Evolutionary conservation across 768 basidiomycete species (phyloP).

Genomic region (Russula brevipes): DNA sequence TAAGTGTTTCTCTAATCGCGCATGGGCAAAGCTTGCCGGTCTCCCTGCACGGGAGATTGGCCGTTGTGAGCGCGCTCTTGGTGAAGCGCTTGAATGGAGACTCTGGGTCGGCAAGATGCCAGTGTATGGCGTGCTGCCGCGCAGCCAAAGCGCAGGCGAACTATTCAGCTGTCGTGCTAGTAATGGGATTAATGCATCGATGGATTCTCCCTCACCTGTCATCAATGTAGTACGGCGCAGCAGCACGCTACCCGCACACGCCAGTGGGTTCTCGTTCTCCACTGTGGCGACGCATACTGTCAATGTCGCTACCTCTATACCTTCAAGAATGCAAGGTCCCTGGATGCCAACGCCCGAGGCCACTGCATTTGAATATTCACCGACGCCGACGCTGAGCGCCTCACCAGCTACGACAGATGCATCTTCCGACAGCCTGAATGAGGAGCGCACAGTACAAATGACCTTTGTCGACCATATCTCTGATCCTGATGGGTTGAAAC

Average conservation of each 20-base stretch:
- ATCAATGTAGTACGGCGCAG: conserved; percentile 7
- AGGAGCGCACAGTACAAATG: conserved; percentile 26
- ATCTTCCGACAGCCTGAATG: conserved; percentile 23
- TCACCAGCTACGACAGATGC: conserved; percentile 23
- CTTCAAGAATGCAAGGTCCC: conserved; percentile 6
- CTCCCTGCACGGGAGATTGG: conserved; percentile 81
- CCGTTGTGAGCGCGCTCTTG: conserved; percentile 82
- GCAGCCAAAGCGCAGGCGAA: conserved; percentile 21
- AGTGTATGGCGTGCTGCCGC: conserved; percentile 13
- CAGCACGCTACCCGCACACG: conserved; percentile 7
- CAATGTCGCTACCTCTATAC: background rate
- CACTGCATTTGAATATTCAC: conserved; percentile 18
- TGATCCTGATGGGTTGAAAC: conserved; percentile 13
- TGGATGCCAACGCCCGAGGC: conserved; percentile 17
- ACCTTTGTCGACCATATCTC: conserved; percentile 18
- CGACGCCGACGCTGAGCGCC: conserved; percentile 24
- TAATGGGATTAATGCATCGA: background rate
- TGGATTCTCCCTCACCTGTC: background rate
- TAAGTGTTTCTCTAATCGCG: conserved; percentile 86
- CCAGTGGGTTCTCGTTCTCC: background rate
- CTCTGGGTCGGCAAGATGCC: conserved; percentile 82
- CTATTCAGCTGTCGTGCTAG: background rate
- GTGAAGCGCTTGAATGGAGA: conserved; percentile 83
- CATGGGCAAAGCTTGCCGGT: conserved; percentile 93
- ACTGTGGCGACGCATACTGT: background rate